Evolutionary conservation across 108 stramenopile genomes (phyloP).

Genomic region (Cyclotella sp.): DNA sequence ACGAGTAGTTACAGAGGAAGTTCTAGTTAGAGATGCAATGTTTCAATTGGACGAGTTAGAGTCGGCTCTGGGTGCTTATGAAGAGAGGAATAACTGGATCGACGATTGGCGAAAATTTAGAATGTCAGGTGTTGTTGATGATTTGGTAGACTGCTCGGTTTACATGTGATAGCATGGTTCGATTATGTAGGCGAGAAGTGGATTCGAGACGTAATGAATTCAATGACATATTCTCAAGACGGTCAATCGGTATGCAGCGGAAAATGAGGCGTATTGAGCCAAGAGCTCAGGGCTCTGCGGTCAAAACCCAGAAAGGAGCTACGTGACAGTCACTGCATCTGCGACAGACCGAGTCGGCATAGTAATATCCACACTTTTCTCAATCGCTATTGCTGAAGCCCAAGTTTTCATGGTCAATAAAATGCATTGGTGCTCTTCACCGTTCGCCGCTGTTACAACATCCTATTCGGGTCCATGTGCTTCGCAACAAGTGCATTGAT

Average conservation of each 20-base stretch:
- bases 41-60: constrained; percentile 12
- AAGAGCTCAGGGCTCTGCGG: no score
- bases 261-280: no score
- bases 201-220: not conserved
- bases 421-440: no score
- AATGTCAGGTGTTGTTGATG: not conserved
- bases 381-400: no score
- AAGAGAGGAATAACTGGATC: not conserved
- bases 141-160: constrained; percentile 16
- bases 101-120: not conserved
- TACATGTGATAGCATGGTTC: not conserved
- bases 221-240: not conserved
- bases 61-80: not conserved
- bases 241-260: no score
- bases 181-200: not conserved
- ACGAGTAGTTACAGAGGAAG: constrained; percentile 5
- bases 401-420: not conserved
- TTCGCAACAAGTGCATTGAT: not conserved
- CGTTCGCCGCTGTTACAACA: no score
- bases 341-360: no score
- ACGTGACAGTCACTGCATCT: no score
- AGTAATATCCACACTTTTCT: no score
- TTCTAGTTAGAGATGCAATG: constrained; percentile 7
- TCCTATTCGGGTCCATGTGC: not conserved
- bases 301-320: no score